These are phyloP conservation scores for Saccharata proteae DNA, from an alignment of 2,329 filamentous ascomycete species.

Conservation along the genomic window DNA sequence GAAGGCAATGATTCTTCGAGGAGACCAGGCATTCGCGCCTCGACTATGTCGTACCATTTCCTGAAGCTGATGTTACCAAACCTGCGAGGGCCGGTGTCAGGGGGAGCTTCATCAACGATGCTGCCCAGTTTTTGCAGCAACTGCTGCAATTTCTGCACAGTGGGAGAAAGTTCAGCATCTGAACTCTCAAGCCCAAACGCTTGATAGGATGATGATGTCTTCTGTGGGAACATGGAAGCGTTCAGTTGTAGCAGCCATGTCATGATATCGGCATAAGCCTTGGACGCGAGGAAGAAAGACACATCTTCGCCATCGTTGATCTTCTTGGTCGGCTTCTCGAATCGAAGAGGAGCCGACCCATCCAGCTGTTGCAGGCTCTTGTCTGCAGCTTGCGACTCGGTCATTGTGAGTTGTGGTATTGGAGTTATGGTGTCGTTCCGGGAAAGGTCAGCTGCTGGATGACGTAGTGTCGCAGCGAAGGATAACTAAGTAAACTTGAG, in stretches of 20 bases:
- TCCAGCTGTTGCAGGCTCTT: slow-evolving; percentile 17
- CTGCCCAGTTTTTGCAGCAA: slow-evolving; percentile 53
- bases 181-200: slow-evolving; percentile 38
- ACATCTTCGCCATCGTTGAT: slow-evolving; percentile 84
- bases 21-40: slow-evolving; percentile 44
- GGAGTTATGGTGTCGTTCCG: not conserved
- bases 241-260: slow-evolving; percentile 85
- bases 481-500: too few species aligned
- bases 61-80: slow-evolving; percentile 91
- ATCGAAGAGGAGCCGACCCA: slow-evolving; percentile 26
- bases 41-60: slow-evolving; percentile 64
- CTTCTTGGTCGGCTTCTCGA: slow-evolving; percentile 58
- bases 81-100: slow-evolving; percentile 70
- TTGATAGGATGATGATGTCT: slow-evolving; percentile 32
- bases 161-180: slow-evolving; percentile 37
- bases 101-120: slow-evolving; percentile 67
- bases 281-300: slow-evolving; percentile 62
- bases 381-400: slow-evolving; percentile 6
- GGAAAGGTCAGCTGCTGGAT: not conserved
- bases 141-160: slow-evolving; percentile 51
- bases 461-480: too few species aligned
- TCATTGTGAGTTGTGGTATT: slow-evolving; percentile 2
- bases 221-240: slow-evolving; percentile 66
- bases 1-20: slow-evolving; percentile 45
- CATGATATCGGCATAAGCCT: slow-evolving; percentile 78